Conservation (phyloP, 306 rosid genomes). For the Sindora glabra region DNA sequence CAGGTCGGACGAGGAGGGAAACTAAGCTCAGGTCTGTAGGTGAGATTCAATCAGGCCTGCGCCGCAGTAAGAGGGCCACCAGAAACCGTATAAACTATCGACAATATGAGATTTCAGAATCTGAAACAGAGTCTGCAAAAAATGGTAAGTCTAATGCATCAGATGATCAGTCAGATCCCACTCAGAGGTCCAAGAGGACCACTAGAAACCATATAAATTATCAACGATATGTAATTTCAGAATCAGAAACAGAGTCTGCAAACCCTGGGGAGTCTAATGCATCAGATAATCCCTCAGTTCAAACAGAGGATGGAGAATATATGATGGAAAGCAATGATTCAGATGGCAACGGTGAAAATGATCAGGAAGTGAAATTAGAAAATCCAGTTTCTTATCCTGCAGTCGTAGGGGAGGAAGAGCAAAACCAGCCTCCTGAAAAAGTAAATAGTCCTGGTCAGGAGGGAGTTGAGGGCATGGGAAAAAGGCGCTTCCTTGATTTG, state of each 20-base stretch:
- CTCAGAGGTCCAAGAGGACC: slow-evolving; percentile 86
- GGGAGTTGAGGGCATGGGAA: slow-evolving; percentile 56
- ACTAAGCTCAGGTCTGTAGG: slow-evolving; percentile 74
- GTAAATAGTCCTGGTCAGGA: slow-evolving; percentile 58
- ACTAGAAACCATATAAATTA: slow-evolving; percentile 75
- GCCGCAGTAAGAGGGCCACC: slow-evolving; percentile 96
- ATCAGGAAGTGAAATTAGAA: slow-evolving; percentile 53
- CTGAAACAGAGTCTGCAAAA: slow-evolving; percentile 67
- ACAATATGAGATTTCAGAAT: slow-evolving; percentile 77
- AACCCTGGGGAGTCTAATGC: slow-evolving; percentile 54
- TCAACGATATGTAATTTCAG: slow-evolving; percentile 69
- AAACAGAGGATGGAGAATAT: slow-evolving; percentile 73
- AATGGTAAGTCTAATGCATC: slow-evolving; percentile 54
- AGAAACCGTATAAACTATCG: slow-evolving; percentile 71
- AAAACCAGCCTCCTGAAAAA: slow-evolving; percentile 61
- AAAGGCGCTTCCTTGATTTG: slow-evolving; percentile 84
- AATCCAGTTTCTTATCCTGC: slow-evolving; percentile 40
- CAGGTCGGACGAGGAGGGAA: slow-evolving; percentile 76
- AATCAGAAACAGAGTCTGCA: slow-evolving; percentile 69
- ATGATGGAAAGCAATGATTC: slow-evolving; percentile 68
- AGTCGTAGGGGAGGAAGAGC: slow-evolving; percentile 40
- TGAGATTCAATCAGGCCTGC: slow-evolving; percentile 76
- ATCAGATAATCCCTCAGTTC: slow-evolving; percentile 47
- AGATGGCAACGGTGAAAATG: slow-evolving; percentile 45
- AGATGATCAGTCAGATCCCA: slow-evolving; percentile 48